Base-by-base conservation (phyloP, 2,329 filamentous ascomycete genomes). In the Talaromyces atroroseus region DNA sequence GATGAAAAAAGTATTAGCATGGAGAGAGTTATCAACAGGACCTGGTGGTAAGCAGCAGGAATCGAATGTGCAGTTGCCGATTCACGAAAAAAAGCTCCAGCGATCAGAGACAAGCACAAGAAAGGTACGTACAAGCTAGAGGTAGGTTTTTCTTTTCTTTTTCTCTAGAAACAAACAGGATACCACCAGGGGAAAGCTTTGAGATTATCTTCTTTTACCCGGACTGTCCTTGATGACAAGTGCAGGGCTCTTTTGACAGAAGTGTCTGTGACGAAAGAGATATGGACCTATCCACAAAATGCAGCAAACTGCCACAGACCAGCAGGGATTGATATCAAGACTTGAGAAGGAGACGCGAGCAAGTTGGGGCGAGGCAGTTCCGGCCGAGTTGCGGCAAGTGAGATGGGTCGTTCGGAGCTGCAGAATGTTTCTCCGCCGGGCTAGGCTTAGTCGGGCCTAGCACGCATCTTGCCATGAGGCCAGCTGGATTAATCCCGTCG, bases 101-200 rank as follows among this genome's bases (percentile, higher is more conserved):
- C 38, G 38, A 47, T 32, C 44, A 52, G 52, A 59, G 59, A 62
- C 55, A 60, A 65, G 63, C 62, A 65, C 62, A 67, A 59, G 62
- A 64, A 68, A 61, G 51, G 71, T 73, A 73, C 71, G 70, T 73
- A 73, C 71, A 73, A 71, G 71, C 65, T 66, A 65, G 58, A 54
- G 58, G 40, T 52, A 52, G 58, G 46, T 20, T 49, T 49, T 40
- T 36, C 44, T 54, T 54, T 12, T 29, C 24, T 36, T 48, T 47
- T 46, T 44, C 45, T 45, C 42, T 49, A 14, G 29, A 52, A 51
- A 54, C 42, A 55, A 58, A 58, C 34, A 58, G 34, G 26, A 40
- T 36, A 38, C 52, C 42, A 36, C 49, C 52, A 56, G 40, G 45
- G 52, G 50, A 54, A 57, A 54, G 44, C 48, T 52, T 32, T 46